Base-by-base conservation (phyloP, 805 yeast species). In the Candida namnaoensis region DNA sequence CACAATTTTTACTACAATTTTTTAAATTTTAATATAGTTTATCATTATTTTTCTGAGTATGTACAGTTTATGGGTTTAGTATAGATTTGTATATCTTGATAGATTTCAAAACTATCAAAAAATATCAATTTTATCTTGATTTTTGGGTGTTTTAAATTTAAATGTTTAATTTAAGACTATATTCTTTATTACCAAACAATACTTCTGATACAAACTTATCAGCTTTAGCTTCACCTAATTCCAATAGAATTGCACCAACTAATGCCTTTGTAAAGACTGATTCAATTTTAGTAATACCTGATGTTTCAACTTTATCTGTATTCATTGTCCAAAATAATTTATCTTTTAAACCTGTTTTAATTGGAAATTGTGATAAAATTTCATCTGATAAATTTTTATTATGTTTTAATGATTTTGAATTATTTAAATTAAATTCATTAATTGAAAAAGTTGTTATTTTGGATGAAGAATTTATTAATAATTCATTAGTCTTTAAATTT, bases 161-260 rank as follows among this genome's bases (percentile, higher is more conserved):
- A n/a, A n/a, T n/a, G 8, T 30, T 7, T 30, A 30, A 12, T 12
- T 30, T 30, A 5, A 54, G 38, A 15, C 49, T 46, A 19, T 43
- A 42, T 9, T 46, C 47, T 10, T 52, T 47, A 14, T 52, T 48
- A 14, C 48, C 44, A 38, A 60, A 47, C 45, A 78, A 57, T 34
- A 80, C 61, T 56, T 76, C 78, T 34, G 65, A 61, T 40, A 84
- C 72, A 51, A 80, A 84, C 45, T 67, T 61, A 48, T 72, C 77
- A 7, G 88, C 80, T n/a, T 58, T 70, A 5, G 46, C 48, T 50
- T 76, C 72, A 5, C 93, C 93, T 51, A 80, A 78, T 26, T 70
- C 66, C 32, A 76, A 63, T 32, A 81, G 68, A 40, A 84, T 74
- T 3, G 83, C 90, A 25, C 93, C 93, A 27, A 84, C 62, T 42